Percentiles rank a stretch among this genome's conserved stretches.
These are phyloP conservation scores for Talaromyces marneffei DNA, from an alignment of 2,329 filamentous ascomycete genomes.

Conservation along the genomic window DNA sequence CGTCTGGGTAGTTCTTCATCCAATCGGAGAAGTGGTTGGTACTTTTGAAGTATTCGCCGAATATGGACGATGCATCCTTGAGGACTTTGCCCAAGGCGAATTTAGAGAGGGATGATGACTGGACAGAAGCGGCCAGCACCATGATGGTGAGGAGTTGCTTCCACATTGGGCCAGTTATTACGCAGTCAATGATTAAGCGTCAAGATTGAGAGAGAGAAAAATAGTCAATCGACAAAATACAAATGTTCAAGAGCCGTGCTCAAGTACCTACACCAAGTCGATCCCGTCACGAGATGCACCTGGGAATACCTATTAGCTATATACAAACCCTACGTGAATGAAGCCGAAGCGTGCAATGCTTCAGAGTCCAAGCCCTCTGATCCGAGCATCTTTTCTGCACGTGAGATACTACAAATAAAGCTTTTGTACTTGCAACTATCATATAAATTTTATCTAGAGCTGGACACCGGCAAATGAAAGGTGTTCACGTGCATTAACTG, in stretches of 20 bases:
- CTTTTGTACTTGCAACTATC: neutral
- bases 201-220: no score
- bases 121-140: neutral
- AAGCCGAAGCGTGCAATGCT: neutral
- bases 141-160: neutral
- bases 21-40: constrained; percentile 31
- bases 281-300: no score
- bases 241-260: neutral
- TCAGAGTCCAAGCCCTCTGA: no score
- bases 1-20: constrained; percentile 44
- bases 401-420: neutral
- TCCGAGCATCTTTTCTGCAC: neutral
- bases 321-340: no score
- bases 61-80: constrained; percentile 38
- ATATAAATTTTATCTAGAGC: neutral
- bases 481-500: constrained; percentile 5
- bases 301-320: neutral
- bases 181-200: no score
- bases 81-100: constrained; percentile 42
- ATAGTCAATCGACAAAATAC: no score
- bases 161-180: neutral
- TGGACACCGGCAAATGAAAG: no score
- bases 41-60: constrained; percentile 32
- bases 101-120: constrained; percentile 17
- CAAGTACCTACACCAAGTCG: neutral